Evolutionary conservation across 2,329 filamentous ascomycete genomes (phyloP), one percentile per base, ranked within the genome.

Genomic region (Arthrobotrys pseudoclavata): DNA sequence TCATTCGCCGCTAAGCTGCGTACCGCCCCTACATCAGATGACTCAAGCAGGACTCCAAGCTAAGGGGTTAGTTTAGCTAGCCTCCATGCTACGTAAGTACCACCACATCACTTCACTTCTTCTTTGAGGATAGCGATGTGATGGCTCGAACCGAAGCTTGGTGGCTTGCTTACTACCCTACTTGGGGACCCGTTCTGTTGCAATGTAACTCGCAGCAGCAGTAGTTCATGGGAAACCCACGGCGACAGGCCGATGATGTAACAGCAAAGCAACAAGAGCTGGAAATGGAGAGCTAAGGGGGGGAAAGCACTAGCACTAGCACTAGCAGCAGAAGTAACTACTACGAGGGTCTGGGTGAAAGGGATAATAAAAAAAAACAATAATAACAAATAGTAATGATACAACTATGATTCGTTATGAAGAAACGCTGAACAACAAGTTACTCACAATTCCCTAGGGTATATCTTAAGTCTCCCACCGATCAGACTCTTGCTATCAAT

Each of bases 361-460:
- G 55, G 55, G 55, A 34, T 34, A n/a, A n/a, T 29, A 29, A 24
- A 52, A 10, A 48, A 20, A 22, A 24, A 48, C 9, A 48, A 48
- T 20, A 50, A 45, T 45, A 45, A 45, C 42, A 45, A 45, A 20
- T 18, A 20, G n/a, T 45, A 50, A 57, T 60, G 34, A 60, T 26
- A 40, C 55, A 60, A 60, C 4, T 15, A 60, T 60, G 34, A 42
- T 60, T 57, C 52, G 52, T 13, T 40, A 22, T 34, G 31, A 57
- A 57, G 15, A 40, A 37, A 34, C 4, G 24, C 18, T n/a, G 34
- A 40, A 57, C 5, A 45, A 31, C 1, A 34, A 34, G 20, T 40
- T 9, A 68, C 74, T 77, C 57, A 77, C 74, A 77, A 71, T 62
- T 77, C 74, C 45, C 74, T 77, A 12, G 74, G 74, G 37, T 77